phyloP scores from a whole-genome alignment of 78 protist genomes.

The Dictyostelium capitatum region DNA sequence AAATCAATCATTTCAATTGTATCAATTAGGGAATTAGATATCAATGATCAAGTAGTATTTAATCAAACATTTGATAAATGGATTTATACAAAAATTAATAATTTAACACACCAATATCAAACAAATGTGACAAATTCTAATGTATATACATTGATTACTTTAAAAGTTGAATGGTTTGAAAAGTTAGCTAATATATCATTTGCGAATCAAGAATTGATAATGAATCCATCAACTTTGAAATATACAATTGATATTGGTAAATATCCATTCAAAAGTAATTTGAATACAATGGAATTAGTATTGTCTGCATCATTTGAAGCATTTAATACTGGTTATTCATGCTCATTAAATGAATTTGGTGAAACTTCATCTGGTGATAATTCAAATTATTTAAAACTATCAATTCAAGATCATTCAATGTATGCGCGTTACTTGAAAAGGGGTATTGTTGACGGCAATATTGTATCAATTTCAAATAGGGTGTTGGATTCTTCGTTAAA shows the following conservation, averaged over 20 bases:
- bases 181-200: background rate
- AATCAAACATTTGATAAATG: background rate
- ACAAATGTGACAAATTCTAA: background rate
- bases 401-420: background rate
- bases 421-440: background rate
- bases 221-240: conserved; percentile 24
- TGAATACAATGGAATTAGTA: background rate
- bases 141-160: background rate
- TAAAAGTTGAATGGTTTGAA: background rate
- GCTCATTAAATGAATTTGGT: background rate
- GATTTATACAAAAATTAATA: background rate
- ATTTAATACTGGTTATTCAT: background rate
- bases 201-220: background rate
- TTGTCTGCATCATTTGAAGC: background rate
- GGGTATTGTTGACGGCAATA: background rate
- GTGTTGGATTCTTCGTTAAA: background rate
- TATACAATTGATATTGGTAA: background rate
- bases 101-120: background rate
- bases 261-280: background rate
- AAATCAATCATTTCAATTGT: background rate
- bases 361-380: background rate
- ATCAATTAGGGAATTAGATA: background rate
- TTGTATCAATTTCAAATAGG: background rate
- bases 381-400: background rate
- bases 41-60: background rate